These are phyloP conservation scores for Venturia nashicola DNA, from an alignment of 2,329 filamentous ascomycete species.

Conservation along the genomic window DNA sequence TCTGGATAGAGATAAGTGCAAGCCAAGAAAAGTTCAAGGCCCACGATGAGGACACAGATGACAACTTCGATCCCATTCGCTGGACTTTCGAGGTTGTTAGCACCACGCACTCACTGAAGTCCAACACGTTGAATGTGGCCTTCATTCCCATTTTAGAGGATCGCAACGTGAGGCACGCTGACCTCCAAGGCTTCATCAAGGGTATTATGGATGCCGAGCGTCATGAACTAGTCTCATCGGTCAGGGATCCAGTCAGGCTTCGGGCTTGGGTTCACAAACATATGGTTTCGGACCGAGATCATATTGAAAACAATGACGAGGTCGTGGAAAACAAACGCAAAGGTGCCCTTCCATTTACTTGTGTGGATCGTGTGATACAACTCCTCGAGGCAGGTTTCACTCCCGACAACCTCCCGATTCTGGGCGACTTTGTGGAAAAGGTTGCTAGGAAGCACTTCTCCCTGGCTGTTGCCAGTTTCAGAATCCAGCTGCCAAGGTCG, in stretches of 20 bases:
- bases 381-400: constrained; percentile 42
- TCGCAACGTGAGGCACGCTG: constrained; percentile 34
- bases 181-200: constrained; percentile 33
- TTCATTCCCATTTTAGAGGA: constrained; percentile 57
- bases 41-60: constrained; percentile 33
- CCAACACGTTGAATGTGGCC: constrained; percentile 51
- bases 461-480: constrained; percentile 43
- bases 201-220: constrained; percentile 41
- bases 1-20: constrained; percentile 52
- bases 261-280: constrained; percentile 40
- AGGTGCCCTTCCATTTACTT: neutral
- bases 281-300: constrained; percentile 14
- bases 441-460: constrained; percentile 37
- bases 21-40: constrained; percentile 58
- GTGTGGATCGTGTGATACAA: constrained; percentile 6
- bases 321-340: neutral
- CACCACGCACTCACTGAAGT: constrained; percentile 32
- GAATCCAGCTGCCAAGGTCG: constrained; percentile 48
- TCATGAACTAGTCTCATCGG: constrained; percentile 36
- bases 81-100: constrained; percentile 54
- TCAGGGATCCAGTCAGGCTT: constrained; percentile 39
- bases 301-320: constrained; percentile 12
- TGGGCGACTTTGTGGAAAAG: constrained; percentile 24
- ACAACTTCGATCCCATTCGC: constrained; percentile 32
- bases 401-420: constrained; percentile 32